Evolutionary conservation across 2,329 filamentous ascomycete species (phyloP), one percentile per base, ranked within the genome.

Genomic region (Xylariaceae sp.): DNA sequence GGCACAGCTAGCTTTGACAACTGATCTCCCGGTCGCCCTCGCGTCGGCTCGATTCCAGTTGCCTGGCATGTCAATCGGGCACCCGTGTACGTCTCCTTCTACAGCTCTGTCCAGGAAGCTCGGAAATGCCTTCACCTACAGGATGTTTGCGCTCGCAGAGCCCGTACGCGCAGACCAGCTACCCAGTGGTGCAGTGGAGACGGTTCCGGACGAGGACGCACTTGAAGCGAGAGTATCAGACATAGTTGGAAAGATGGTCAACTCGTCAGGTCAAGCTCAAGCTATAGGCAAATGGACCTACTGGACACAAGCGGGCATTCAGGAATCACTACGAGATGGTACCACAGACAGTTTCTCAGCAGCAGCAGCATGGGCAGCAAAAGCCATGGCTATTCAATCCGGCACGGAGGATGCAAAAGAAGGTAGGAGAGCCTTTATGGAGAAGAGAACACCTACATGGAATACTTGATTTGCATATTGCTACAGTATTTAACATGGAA

Each of bases 261-360:
- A n/a, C n/a, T 23, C 46, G 3, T 38, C 56, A 3, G 57, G 48
- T 6, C 59, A 59, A 46, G 48, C 55, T 11, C 56, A 53, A 42
- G 59, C 59, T 3, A 40, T 62, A 31, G 59, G 55, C 3, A 63
- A 63, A 48, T 63, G 60, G 59, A 57, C 58, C 0, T 62, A 52
- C 35, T 61, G 59, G 59, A 54, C 57, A 5, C 59, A 61, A 48
- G 30, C 51, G n/a, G 46, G 48, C 2, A 15, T 19, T 4, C 12
- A 34, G 12, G 18, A 13, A 19, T 3, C 2, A 11, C 12, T 6
- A 16, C 18, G 8, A 24, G 27, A 9, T 4, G 11, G 12, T n/a
- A 2, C 4, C 9, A 8, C 9, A 15, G 27, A 38, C 12, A 14
- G 11, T 15, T 27, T 26, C 18, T 27, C 11, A 17, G 3, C 5